A percentile compares a stretch with the other conserved stretches of the same genome.
phyloP scores from a whole-genome alignment of 129 eudicot species.

The Glebionis coronaria region DNA sequence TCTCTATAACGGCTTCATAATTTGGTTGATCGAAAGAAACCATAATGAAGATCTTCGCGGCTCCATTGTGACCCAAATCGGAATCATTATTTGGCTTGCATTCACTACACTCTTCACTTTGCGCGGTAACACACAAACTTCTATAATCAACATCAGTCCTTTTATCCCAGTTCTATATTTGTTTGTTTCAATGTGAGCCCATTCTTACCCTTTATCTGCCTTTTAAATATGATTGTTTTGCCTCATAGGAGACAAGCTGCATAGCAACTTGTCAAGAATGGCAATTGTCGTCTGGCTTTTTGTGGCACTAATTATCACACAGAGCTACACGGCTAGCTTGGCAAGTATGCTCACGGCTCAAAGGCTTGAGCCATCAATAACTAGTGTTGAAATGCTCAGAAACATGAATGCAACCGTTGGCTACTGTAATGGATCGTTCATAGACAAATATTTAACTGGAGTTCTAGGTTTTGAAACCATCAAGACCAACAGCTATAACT shows the following conservation, averaged over 20 bases:
- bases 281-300: constrained; percentile 52
- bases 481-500: constrained; percentile 24
- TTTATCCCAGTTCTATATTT: not conserved
- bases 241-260: constrained; percentile 37
- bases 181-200: not conserved
- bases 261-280: constrained; percentile 49
- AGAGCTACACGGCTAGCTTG: constrained; percentile 68
- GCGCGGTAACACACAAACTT: constrained; percentile 29
- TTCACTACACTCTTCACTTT: constrained; percentile 48
- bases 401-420: constrained; percentile 39
- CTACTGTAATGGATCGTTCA: constrained; percentile 35
- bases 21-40: constrained; percentile 49
- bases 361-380: constrained; percentile 39
- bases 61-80: constrained; percentile 18
- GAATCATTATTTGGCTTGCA: constrained; percentile 42
- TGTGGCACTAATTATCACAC: constrained; percentile 50
- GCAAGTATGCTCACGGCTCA: constrained; percentile 59
- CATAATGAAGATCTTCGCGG: constrained; percentile 19
- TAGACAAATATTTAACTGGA: constrained; percentile 16
- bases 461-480: constrained; percentile 22
- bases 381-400: constrained; percentile 37
- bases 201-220: not conserved
- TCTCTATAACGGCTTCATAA: constrained; percentile 44
- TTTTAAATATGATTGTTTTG: not conserved
- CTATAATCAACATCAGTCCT: not conserved